Conservation (phyloP, 1,139 yeast genomes). For the Taphrina wiesneri region DNA sequence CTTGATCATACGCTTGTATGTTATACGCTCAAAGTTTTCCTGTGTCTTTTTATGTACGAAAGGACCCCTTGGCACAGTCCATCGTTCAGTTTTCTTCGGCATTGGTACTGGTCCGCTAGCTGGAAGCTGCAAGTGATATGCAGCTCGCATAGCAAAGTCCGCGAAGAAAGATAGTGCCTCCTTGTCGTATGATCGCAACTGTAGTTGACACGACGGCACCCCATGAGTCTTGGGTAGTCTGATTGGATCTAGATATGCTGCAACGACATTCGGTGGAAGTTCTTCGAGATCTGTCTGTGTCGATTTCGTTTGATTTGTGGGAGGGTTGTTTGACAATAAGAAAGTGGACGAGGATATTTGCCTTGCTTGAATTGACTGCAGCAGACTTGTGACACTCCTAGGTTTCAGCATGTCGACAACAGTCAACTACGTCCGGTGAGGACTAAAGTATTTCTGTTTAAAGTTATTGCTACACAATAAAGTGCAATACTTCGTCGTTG, state of each 20-base stretch:
- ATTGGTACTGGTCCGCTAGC: conserved; percentile 67
- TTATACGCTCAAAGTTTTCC: conserved; percentile 88
- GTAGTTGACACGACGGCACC: conserved; percentile 62
- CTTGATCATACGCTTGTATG: conserved; percentile 69
- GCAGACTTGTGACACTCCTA: background rate
- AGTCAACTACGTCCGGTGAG: too few relatives aligned
- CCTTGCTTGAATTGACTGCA: background rate
- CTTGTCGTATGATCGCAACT: conserved; percentile 70
- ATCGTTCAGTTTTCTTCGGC: conserved; percentile 74
- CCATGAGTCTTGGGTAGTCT: conserved; percentile 68
- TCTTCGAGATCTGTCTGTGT: conserved; percentile 33
- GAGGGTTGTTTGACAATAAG: background rate
- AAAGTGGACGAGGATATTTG: background rate
- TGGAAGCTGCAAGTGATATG: conserved; percentile 85
- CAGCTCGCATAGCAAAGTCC: conserved; percentile 87
- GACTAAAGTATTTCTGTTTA: too few relatives aligned
- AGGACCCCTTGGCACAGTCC: conserved; percentile 93
- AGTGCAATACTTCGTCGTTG: background rate
- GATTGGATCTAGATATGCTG: conserved; percentile 79
- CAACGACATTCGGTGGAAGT: conserved; percentile 76
- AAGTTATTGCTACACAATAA: background rate
- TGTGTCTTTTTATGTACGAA: conserved; percentile 93
- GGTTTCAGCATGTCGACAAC: background rate
- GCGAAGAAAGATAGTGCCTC: conserved; percentile 71
- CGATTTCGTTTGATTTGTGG: background rate